Evolutionary conservation across 2,329 filamentous ascomycete genomes (phyloP), one percentile per base, ranked within the genome.

Genomic region (Herpotrichia juniperi): DNA sequence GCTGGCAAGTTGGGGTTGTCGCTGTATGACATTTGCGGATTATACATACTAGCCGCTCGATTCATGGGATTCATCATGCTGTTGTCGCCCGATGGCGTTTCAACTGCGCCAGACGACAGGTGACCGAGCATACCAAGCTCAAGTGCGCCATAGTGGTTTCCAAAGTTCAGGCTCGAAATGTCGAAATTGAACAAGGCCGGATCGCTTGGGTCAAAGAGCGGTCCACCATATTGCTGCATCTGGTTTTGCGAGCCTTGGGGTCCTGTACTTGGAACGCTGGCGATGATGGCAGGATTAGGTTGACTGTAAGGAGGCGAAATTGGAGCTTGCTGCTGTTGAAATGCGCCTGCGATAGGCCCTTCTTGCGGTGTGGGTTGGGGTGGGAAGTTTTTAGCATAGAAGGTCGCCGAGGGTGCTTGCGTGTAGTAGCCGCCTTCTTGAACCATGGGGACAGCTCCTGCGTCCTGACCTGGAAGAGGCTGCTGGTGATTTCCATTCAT

Each of bases 41-140:
- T 71, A 57, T 74, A 77, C 49, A 74, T 64, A 46, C 65, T 68
- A 16, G 66, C 62, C 17, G 64, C 53, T 24, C 70, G 68, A 42
- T 69, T 71, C 51, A 72, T 47, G 5, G 67, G 57, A 43, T 68
- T 72, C 48, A 73, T 67, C 57, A 71, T 54, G 47, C 56, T 63
- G 37, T 64, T 72, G 53, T 94, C 90, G 48, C 86, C 85, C 4
- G 88, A 85, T 6, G 88, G 86, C 14, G 87, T 90, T 62, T 94
- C 90, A n/a, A 87, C 89, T 12, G 90, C 89, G 12, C 90, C 90
- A n/a, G 90, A 91, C 53, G 91, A 91, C 90, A 99, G 96, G 72
- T 97, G 93, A 24, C 91, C 92, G 0, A 99, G 84, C 84, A 97
- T 97, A 48, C 92, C 90, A 72, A 97, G 97, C 73, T 97, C 94